Percentiles rank a stretch among this genome's conserved stretches.
Evolutionary conservation across 805 yeast species (phyloP).

Genomic region (Saturnispora silvae): DNA sequence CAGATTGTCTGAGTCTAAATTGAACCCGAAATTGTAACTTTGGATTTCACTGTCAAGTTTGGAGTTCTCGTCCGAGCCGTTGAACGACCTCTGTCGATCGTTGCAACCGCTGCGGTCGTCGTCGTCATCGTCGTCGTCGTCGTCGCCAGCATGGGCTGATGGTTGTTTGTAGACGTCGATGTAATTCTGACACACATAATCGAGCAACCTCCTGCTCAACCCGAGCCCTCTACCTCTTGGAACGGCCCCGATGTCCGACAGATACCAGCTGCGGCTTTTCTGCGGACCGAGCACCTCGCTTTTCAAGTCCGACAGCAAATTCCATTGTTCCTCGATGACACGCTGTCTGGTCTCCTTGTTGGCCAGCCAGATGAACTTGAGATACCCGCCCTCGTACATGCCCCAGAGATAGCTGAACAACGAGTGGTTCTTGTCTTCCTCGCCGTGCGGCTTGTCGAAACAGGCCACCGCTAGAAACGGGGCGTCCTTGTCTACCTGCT

Average conservation of each 20-base stretch:
- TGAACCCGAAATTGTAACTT: slow-evolving; percentile 25
- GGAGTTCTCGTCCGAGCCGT: slow-evolving; percentile 18
- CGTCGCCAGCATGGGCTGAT: slow-evolving; percentile 12
- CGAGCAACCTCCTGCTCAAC: slow-evolving; percentile 38
- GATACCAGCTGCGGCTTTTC: slow-evolving; percentile 39
- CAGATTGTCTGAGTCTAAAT: slow-evolving; percentile 24
- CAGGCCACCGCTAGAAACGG: slow-evolving; percentile 47
- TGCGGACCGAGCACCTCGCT: slow-evolving; percentile 33
- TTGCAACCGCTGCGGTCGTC: slow-evolving; percentile 2
- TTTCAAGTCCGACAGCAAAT: slow-evolving; percentile 35
- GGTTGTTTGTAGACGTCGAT: slow-evolving; percentile 5
- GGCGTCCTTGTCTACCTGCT: slow-evolving; percentile 26
- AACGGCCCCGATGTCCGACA: slow-evolving; percentile 47
- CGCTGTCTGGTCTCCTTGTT: slow-evolving; percentile 36
- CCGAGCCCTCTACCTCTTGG: slow-evolving; percentile 53
- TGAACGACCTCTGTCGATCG: slow-evolving; percentile 6
- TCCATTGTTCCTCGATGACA: slow-evolving; percentile 40
- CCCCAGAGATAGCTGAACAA: slow-evolving; percentile 25
- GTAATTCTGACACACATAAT: slow-evolving; percentile 13
- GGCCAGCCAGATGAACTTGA: slow-evolving; percentile 27
- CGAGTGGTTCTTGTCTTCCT: slow-evolving; percentile 18
- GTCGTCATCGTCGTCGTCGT: slow-evolving; percentile 13
- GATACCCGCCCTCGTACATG: slow-evolving; percentile 26
- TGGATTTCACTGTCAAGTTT: slow-evolving; percentile 25
- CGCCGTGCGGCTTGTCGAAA: slow-evolving; percentile 29